Base-by-base conservation (phyloP, 78 protist genomes). In the Planoprotostelium fungivorum region DNA sequence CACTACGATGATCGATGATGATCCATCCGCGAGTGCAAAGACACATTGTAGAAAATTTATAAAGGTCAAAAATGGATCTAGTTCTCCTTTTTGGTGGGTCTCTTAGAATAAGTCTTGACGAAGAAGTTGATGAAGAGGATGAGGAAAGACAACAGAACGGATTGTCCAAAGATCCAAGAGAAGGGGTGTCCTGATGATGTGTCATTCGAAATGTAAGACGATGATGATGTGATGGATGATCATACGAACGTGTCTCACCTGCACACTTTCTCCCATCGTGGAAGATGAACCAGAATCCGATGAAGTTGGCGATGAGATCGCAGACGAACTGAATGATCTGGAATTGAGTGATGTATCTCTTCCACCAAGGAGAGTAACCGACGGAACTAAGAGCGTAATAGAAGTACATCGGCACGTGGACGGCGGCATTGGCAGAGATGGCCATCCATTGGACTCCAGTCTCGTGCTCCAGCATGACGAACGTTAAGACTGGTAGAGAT, bases 371-470 rank as follows among this genome's bases (percentile, higher is more conserved):
- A 31, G 29, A 84, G 37, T 85, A 63, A 28, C 93, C 93, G 63
- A 34, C 39, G 38, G 89, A 87, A 36, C 86, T 73, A 63, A 86
- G 84, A 37, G 38, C 84, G 35, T 89, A 93, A 36, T 93, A 93
- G 83, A 87, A 93, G 89, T 93, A 93, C 95, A 93, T 95, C n/a
- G 91, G 38, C 84, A 93, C 91, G 38, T 95, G 97, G 34, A 95
- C 97, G n/a, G 89, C 86, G 29, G 94, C 85, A 85, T 94, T 94
- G n/a, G 90, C 90, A 36, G 89, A 51, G 29, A 92, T 92, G 84
- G 89, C 95, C 0, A 39, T 93, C 91, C 93, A 87, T 63, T 84
- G 90, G 36, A 90, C 83, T 86, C 91, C 92, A 63, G 88, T 87
- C 16, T 89, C 85, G 16, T 39, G 36, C 36, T 25, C 84, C 25